These are phyloP conservation scores for Coniella vitis DNA, from an alignment of 2,329 filamentous ascomycete genomes.

Conservation along the genomic window DNA sequence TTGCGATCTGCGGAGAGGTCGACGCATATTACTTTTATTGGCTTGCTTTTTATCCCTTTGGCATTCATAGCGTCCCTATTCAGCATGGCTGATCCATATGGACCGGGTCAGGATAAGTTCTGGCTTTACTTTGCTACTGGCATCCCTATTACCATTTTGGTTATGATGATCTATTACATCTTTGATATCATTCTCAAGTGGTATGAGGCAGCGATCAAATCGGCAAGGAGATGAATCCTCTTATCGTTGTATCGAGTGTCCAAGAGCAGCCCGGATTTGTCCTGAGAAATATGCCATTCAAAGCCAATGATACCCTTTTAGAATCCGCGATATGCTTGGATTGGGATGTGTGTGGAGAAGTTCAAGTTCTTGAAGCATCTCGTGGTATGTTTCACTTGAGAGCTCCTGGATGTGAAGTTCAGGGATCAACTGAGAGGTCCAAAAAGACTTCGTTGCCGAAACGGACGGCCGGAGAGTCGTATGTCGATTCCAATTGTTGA, in stretches of 20 bases:
- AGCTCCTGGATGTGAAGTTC: no score
- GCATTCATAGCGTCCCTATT: not conserved
- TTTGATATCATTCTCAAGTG: not conserved
- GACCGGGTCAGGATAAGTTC: not conserved
- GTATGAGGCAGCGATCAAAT: not conserved
- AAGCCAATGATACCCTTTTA: no score
- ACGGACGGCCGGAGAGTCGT: not conserved
- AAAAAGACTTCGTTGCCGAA: not conserved
- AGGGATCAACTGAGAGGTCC: not conserved
- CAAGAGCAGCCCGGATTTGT: no score
- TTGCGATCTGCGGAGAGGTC: not conserved
- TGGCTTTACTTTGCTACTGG: not conserved
- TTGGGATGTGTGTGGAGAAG: no score
- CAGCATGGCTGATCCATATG: not conserved
- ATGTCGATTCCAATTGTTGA: not conserved
- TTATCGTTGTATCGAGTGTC: no score
- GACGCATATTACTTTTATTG: not conserved
- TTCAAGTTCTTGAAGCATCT: no score
- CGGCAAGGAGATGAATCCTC: no score
- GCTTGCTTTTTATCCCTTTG: not conserved
- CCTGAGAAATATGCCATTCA: no score
- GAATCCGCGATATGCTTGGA: no score
- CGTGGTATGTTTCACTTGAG: no score
- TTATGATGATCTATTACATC: not conserved
- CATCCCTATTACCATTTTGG: not conserved